Conservation (phyloP, 176 grass and related monocot species). For the Cenchrus purpureus region DNA sequence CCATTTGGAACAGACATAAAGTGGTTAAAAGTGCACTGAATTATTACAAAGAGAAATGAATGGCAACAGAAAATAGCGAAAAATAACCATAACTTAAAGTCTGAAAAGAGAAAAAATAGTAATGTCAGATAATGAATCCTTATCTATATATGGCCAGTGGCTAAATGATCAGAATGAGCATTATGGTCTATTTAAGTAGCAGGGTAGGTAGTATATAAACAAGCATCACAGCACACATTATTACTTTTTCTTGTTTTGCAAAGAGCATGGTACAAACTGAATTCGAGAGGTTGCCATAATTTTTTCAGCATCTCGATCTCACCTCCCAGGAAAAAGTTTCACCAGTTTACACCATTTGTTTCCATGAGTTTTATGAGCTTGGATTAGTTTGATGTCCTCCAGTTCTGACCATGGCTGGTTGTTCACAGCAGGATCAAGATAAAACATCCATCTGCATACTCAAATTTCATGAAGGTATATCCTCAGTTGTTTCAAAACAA, state of each 20-base stretch:
- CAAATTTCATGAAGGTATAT: conserved; percentile 2
- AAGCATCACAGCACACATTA: not conserved
- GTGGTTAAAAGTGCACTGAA: not conserved
- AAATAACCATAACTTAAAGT: not conserved
- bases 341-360: conserved; percentile 52
- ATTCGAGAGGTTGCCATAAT: not conserved
- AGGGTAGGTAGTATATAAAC: not conserved
- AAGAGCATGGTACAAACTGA: conserved; percentile 4
- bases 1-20: not conserved
- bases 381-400: conserved; percentile 55
- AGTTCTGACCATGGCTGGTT: conserved; percentile 60
- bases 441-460: conserved; percentile 43
- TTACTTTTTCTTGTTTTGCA: not conserved
- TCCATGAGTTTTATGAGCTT: conserved; percentile 63
- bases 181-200: conserved; percentile 7
- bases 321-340: conserved; percentile 68
- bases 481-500: not conserved
- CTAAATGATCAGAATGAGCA: not conserved
- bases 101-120: not conserved
- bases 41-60: conserved; percentile 5
- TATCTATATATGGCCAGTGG: not conserved
- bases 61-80: not conserved
- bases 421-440: conserved; percentile 56
- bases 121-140: not conserved
- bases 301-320: conserved; percentile 16